Evolutionary conservation across 1,284 basidiomycete genomes (phyloP).

Genomic region (Tilletia indica): DNA sequence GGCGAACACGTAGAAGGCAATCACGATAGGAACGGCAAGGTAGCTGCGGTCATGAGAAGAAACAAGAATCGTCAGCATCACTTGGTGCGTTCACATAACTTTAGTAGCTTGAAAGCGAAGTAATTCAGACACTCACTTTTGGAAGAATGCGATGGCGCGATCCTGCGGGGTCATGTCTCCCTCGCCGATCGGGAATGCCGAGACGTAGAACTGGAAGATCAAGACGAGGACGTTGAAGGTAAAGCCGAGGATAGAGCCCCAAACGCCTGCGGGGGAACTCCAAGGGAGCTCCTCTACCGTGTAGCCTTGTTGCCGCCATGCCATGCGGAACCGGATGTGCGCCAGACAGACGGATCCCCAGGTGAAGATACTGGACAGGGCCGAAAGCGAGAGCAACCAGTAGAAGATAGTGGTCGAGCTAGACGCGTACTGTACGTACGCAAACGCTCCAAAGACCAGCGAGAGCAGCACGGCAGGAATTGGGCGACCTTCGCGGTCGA

Average conservation of each 20-base stretch:
- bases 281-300: constrained; percentile 60
- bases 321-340: constrained; percentile 59
- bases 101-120: background rate
- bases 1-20: constrained; percentile 25
- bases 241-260: constrained; percentile 59
- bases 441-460: constrained; percentile 47
- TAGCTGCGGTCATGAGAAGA: constrained; percentile 36
- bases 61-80: background rate
- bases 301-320: constrained; percentile 61
- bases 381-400: constrained; percentile 61
- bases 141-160: constrained; percentile 60
- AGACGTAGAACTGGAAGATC: constrained; percentile 45
- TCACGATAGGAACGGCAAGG: constrained; percentile 53
- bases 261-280: constrained; percentile 59
- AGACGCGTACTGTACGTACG: constrained; percentile 42
- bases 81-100: background rate
- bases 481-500: constrained; percentile 63
- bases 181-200: constrained; percentile 48
- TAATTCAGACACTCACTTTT: constrained; percentile 24
- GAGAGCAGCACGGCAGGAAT: constrained; percentile 56
- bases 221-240: constrained; percentile 53
- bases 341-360: constrained; percentile 50
- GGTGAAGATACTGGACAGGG: constrained; percentile 61
- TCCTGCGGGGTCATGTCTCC: constrained; percentile 35
- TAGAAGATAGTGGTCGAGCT: constrained; percentile 52